These are phyloP conservation scores for Babesia divergens DNA, from an alignment of 169 alveolate genomes.

Conservation along the genomic window DNA sequence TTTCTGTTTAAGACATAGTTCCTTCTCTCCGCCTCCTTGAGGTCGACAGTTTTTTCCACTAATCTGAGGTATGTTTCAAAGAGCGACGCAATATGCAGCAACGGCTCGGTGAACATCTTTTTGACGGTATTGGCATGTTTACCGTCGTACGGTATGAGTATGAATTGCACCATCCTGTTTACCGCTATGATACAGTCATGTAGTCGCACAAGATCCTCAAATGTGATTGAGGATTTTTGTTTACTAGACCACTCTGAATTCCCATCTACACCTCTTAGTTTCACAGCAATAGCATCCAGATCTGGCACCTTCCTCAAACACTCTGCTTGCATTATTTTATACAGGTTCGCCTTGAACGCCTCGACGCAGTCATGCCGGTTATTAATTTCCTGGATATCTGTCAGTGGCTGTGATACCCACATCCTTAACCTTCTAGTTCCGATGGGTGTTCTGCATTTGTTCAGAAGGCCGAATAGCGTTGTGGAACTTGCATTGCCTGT, in stretches of 20 bases:
- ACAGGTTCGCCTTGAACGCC: constrained; percentile 74
- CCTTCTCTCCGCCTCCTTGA: constrained; percentile 86
- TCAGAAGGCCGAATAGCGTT: constrained; percentile 82
- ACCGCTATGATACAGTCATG: constrained; percentile 64
- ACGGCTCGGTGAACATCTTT: constrained; percentile 69
- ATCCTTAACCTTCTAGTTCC: constrained; percentile 89
- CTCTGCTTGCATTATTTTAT: constrained; percentile 68
- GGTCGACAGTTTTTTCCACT: constrained; percentile 89
- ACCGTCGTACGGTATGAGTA: constrained; percentile 66
- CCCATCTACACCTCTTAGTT: constrained; percentile 65
- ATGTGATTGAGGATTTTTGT: constrained; percentile 49
- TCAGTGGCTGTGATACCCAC: constrained; percentile 96
- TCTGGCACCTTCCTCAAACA: constrained; percentile 81
- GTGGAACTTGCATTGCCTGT: constrained; percentile 36
- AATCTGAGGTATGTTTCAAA: constrained; percentile 82
- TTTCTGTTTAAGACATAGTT: constrained; percentile 81
- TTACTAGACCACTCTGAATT: constrained; percentile 45
- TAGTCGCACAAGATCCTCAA: constrained; percentile 63
- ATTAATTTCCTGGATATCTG: constrained; percentile 83
- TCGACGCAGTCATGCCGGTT: constrained; percentile 93
- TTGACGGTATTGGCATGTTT: constrained; percentile 62
- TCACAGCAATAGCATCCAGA: constrained; percentile 64
- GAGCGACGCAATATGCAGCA: constrained; percentile 74
- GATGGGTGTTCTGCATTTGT: constrained; percentile 89
- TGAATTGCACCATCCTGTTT: constrained; percentile 46